These are phyloP conservation scores for Trypanosoma caninum DNA, from an alignment of 208 protist genomes.

Conservation along the genomic window DNA sequence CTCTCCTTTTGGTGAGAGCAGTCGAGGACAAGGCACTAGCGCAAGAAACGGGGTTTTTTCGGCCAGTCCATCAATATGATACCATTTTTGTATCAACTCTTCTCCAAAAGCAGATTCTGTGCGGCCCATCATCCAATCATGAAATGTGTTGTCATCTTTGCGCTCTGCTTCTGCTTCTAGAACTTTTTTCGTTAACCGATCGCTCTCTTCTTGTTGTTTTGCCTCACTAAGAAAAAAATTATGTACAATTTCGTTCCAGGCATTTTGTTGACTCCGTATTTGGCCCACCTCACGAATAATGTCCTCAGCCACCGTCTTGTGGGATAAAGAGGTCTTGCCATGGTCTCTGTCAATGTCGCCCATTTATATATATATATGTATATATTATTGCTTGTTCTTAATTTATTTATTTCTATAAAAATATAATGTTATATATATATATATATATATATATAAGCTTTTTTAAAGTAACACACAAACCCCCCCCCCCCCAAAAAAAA, in stretches of 20 bases:
- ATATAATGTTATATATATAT: conserved; percentile 1
- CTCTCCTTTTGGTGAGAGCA: conserved; percentile 25
- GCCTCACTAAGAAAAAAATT: conserved; percentile 30
- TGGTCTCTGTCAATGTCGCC: background rate
- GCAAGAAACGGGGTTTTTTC: conserved; percentile 57
- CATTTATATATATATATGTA: background rate
- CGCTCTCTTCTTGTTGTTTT: conserved; percentile 20
- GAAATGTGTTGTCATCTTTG: conserved; percentile 23
- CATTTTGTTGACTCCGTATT: conserved; percentile 25
- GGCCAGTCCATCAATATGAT: conserved; percentile 39
- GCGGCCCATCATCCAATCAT: conserved; percentile 32
- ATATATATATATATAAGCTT: background rate
- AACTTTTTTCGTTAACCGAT: conserved; percentile 23
- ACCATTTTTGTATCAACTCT: conserved; percentile 42
- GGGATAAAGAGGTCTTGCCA: background rate
- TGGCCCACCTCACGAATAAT: conserved; percentile 23
- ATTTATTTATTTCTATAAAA: too few relatives aligned
- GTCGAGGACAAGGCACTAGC: conserved; percentile 47
- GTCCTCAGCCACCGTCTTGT: conserved; percentile 8
- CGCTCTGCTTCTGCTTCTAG: conserved; percentile 13
- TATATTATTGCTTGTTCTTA: too few relatives aligned
- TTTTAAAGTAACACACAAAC: background rate
- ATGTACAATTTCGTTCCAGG: conserved; percentile 39
- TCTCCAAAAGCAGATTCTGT: background rate
- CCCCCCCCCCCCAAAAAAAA: background rate